Conservation (phyloP, 352 stramenopile species). For the Pythium phragmitis region DNA sequence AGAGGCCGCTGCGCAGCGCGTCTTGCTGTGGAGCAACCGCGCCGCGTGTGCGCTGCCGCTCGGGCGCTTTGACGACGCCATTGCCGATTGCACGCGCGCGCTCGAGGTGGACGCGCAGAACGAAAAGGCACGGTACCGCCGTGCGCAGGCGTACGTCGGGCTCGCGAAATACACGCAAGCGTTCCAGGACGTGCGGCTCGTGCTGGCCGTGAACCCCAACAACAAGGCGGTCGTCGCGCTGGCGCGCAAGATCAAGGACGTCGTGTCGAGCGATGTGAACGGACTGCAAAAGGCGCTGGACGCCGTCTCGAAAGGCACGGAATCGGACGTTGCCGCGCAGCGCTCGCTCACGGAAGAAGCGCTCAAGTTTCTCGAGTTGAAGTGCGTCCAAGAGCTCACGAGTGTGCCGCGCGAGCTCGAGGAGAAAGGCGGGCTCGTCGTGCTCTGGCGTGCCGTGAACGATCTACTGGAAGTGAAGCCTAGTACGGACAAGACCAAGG, state of each 20-base stretch:
- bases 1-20: slow-evolving; percentile 43
- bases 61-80: slow-evolving; percentile 48
- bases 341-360: slow-evolving; percentile 55
- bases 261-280: slow-evolving; percentile 66
- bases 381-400: slow-evolving; percentile 53
- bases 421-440: slow-evolving; percentile 47
- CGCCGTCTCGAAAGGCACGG: slow-evolving; percentile 35
- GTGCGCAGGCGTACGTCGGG: slow-evolving; percentile 69
- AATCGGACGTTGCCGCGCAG: slow-evolving; percentile 29
- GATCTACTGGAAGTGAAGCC: slow-evolving; percentile 32
- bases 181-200: slow-evolving; percentile 68
- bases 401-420: slow-evolving; percentile 57
- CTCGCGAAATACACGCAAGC: slow-evolving; percentile 64
- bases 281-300: slow-evolving; percentile 82
- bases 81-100: slow-evolving; percentile 53
- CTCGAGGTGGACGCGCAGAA: slow-evolving; percentile 53
- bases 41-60: slow-evolving; percentile 72
- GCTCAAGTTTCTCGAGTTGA: slow-evolving; percentile 77
- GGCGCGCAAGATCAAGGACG: slow-evolving; percentile 74
- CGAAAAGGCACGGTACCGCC: slow-evolving; percentile 77
- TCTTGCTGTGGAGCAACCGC: slow-evolving; percentile 78
- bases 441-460: slow-evolving; percentile 50
- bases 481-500: background rate
- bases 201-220: slow-evolving; percentile 63
- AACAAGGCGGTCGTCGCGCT: slow-evolving; percentile 77